Percentiles rank a stretch among this genome's conserved stretches.
Conservation (phyloP, 164 flowering plant species). For the Hamamelis virginiana region DNA sequence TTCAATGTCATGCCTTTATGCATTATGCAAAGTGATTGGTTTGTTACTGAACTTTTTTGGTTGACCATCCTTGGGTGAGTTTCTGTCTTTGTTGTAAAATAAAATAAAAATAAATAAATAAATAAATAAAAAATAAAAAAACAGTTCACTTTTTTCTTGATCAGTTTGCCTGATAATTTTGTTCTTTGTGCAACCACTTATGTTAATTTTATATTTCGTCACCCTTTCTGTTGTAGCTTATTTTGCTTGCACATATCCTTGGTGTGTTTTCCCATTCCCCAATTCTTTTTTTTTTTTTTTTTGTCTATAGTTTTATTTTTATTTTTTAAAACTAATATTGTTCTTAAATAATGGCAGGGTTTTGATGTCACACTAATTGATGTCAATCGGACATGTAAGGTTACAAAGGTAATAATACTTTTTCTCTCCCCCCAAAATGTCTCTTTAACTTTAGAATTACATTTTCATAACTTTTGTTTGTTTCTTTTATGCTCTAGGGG, state of each 20-base stretch:
- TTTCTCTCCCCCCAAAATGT: background rate
- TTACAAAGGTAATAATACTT: constrained; percentile 69
- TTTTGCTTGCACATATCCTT: no score
- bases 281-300: background rate
- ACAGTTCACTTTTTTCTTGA: no score
- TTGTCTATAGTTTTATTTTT: background rate
- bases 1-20: background rate
- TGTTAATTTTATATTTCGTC: no score
- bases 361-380: constrained; percentile 79
- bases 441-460: background rate
- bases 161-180: no score
- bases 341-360: constrained; percentile 60
- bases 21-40: background rate
- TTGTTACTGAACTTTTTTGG: background rate
- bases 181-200: no score
- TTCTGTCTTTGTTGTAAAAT: background rate
- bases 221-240: no score
- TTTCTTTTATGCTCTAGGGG: constrained; percentile 49
- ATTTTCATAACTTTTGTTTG: background rate
- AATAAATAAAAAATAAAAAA: no score
- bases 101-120: no score
- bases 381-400: constrained; percentile 85
- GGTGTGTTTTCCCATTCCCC: no score
- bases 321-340: background rate
- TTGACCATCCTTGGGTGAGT: background rate